These are phyloP conservation scores for Nicotiana paniculata DNA, from an alignment of 257 asterid genomes.

Conservation along the genomic window DNA sequence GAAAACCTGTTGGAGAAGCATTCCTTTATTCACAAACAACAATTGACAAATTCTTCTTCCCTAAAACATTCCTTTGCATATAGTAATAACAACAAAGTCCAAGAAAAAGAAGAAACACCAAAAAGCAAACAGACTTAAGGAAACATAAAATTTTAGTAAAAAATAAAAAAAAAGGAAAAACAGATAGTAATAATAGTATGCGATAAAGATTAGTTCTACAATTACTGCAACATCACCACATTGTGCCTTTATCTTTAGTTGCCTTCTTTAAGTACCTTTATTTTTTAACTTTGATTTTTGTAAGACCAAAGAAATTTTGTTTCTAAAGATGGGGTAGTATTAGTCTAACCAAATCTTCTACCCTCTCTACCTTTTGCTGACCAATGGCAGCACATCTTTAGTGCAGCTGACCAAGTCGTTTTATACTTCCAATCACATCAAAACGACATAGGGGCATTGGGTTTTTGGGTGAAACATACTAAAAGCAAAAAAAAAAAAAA, in stretches of 20 bases:
- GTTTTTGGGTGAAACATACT: conserved; percentile 32
- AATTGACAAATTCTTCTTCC: conserved; percentile 15
- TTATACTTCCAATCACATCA: conserved; percentile 12
- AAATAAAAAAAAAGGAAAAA: background rate
- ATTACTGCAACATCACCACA: conserved; percentile 11
- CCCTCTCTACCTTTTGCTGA: conserved; percentile 33
- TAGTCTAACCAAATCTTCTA: conserved; percentile 36
- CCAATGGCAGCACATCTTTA: conserved; percentile 33
- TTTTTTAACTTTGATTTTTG: conserved; percentile 17
- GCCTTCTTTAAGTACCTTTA: conserved; percentile 26
- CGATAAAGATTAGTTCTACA: background rate
- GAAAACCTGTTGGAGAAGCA: conserved; percentile 5
- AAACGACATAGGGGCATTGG: conserved; percentile 49
- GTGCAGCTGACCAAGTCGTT: conserved; percentile 47
- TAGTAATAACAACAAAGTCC: conserved; percentile 11
- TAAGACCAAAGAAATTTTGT: conserved; percentile 22
- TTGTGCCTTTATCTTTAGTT: conserved; percentile 25
- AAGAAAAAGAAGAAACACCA: conserved; percentile 7
- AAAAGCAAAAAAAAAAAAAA: conserved; percentile 20
- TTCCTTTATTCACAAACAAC: conserved; percentile 25
- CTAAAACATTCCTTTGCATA: conserved; percentile 14
- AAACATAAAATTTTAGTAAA: background rate
- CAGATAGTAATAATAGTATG: background rate
- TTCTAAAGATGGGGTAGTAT: conserved; percentile 23
- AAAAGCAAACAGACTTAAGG: background rate